These are phyloP conservation scores for Hanseniaspora opuntiae DNA, from an alignment of 805 yeast genomes.

Conservation along the genomic window DNA sequence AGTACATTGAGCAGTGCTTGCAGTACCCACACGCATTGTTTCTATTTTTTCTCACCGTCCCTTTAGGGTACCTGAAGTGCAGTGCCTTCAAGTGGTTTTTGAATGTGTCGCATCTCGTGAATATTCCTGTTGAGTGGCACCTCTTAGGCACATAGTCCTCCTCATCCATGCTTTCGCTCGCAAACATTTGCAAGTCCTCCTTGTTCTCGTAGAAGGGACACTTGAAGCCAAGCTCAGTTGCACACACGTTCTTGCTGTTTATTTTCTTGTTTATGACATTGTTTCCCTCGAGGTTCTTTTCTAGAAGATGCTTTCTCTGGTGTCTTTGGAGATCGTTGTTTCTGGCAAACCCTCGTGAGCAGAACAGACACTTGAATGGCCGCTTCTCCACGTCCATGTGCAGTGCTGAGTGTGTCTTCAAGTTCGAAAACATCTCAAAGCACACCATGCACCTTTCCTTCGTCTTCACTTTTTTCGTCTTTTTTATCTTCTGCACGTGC, in stretches of 20 bases:
- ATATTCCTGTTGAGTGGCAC: slow-evolving; percentile 76
- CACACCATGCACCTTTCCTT: slow-evolving; percentile 62
- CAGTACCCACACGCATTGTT: slow-evolving; percentile 57
- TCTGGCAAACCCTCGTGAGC: slow-evolving; percentile 76
- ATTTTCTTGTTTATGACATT: background rate
- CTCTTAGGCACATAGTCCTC: slow-evolving; percentile 19
- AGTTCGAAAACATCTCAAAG: slow-evolving; percentile 53
- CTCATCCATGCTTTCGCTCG: background rate
- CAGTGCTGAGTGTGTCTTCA: slow-evolving; percentile 72
- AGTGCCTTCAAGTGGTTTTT: slow-evolving; percentile 82
- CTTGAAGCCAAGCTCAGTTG: slow-evolving; percentile 4
- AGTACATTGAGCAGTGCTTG: slow-evolving; percentile 56
- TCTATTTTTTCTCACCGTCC: slow-evolving; percentile 70
- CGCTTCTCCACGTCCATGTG: slow-evolving; percentile 59
- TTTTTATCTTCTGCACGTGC: background rate
- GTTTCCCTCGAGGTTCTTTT: slow-evolving; percentile 21
- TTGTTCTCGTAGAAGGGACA: slow-evolving; percentile 47
- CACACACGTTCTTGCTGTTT: slow-evolving; percentile 2
- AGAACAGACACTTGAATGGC: slow-evolving; percentile 65
- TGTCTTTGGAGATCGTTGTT: slow-evolving; percentile 79
- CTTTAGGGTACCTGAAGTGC: slow-evolving; percentile 78
- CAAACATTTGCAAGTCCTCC: background rate
- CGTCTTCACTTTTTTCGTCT: slow-evolving; percentile 27
- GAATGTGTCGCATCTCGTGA: slow-evolving; percentile 80
- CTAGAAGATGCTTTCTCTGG: slow-evolving; percentile 73